A percentile compares a stretch with the other conserved stretches of the same genome.
These are phyloP conservation scores for Mycosphaerella sp. DNA, from an alignment of 2,329 filamentous ascomycete genomes.

Conservation along the genomic window DNA sequence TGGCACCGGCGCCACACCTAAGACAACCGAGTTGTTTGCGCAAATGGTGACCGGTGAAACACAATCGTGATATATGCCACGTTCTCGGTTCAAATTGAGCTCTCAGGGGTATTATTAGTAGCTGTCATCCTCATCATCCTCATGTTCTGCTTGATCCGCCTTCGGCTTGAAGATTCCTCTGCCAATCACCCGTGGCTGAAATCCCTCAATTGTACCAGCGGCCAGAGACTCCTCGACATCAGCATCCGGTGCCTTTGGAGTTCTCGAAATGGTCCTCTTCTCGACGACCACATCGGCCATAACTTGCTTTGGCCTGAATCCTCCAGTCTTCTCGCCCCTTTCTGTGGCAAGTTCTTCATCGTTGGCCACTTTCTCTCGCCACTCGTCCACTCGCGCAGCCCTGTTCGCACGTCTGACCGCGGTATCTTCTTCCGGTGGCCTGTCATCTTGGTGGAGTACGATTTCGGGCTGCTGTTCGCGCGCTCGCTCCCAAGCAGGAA, in stretches of 20 bases:
- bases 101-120: too few species aligned
- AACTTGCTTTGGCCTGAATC: constrained; percentile 29
- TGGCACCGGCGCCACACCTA: too few species aligned
- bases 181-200: constrained; percentile 22
- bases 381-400: constrained; percentile 23
- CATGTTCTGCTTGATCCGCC: constrained; percentile 6
- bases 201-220: constrained; percentile 27
- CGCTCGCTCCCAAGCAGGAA: constrained; percentile 75
- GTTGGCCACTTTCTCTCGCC: constrained; percentile 30
- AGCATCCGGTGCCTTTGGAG: constrained; percentile 8
- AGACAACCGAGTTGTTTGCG: too few species aligned
- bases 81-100: too few species aligned
- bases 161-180: constrained; percentile 4
- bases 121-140: constrained; percentile 9
- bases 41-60: too few species aligned
- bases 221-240: constrained; percentile 4
- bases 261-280: constrained; percentile 23
- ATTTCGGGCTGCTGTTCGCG: constrained; percentile 40
- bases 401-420: constrained; percentile 29
- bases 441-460: constrained; percentile 36
- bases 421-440: constrained; percentile 16
- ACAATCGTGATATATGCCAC: too few species aligned
- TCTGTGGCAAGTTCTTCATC: constrained; percentile 39
- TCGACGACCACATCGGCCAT: constrained; percentile 32
- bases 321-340: constrained; percentile 36